phyloP scores from a whole-genome alignment of 768 basidiomycete genomes.

The Mycena polygramma region DNA sequence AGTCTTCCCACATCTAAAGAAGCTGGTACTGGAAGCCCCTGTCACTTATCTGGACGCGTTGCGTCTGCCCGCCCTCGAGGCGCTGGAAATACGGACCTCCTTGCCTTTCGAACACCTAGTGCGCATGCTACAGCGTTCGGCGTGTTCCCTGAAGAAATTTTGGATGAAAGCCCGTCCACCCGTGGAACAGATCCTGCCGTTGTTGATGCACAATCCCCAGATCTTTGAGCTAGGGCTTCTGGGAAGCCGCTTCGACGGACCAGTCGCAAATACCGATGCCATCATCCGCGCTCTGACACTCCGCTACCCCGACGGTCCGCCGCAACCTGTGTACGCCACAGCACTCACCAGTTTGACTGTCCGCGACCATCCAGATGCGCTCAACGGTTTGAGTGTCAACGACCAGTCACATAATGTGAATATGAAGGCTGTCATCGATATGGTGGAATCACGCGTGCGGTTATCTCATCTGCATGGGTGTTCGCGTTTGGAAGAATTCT shows the following conservation, averaged over 20 bases:
- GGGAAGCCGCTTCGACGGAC: background rate
- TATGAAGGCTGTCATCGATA: slow-evolving; percentile 1
- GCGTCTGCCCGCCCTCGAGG: background rate
- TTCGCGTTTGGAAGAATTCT: slow-evolving; percentile 4
- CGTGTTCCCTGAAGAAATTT: background rate
- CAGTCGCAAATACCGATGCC: too few relatives aligned
- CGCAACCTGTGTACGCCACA: slow-evolving; percentile 6
- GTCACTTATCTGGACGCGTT: background rate
- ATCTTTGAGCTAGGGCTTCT: background rate
- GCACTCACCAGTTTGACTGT: background rate
- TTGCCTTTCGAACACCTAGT: background rate
- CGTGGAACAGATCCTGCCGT: background rate
- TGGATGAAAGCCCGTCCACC: background rate
- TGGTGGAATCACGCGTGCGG: background rate
- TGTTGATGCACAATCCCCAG: background rate
- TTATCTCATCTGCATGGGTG: slow-evolving; percentile 5
- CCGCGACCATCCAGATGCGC: too few relatives aligned
- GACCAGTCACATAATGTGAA: background rate
- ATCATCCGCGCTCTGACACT: background rate
- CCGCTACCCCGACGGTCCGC: too few relatives aligned
- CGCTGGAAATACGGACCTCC: background rate
- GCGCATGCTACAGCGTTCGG: background rate
- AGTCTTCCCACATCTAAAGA: background rate
- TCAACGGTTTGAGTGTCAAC: too few relatives aligned
- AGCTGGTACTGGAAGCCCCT: background rate